Evolutionary conservation across 2,329 filamentous ascomycete genomes (phyloP).

Genomic region (Knoxdaviesia proteae): DNA sequence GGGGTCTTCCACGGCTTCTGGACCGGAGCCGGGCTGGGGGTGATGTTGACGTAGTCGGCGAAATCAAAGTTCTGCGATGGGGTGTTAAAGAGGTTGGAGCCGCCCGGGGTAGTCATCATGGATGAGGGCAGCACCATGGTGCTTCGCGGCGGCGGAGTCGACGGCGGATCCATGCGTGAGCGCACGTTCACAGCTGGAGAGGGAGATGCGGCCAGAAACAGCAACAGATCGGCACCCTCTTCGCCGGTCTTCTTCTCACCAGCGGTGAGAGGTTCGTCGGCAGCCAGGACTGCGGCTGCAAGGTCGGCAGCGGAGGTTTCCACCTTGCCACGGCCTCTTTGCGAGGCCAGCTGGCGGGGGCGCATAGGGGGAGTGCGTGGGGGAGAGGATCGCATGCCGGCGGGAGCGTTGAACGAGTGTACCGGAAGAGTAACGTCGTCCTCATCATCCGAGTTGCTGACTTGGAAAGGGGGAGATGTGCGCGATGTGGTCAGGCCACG

Average conservation of each 20-base stretch:
- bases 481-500: slow-evolving; percentile 46
- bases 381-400: slow-evolving; percentile 54
- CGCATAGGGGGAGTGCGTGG: slow-evolving; percentile 53
- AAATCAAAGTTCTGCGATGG: slow-evolving; percentile 79
- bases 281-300: slow-evolving; percentile 11
- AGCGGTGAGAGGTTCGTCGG: slow-evolving; percentile 1
- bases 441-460: slow-evolving; percentile 47
- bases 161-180: slow-evolving; percentile 44
- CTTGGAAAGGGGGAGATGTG: slow-evolving; percentile 37
- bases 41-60: slow-evolving; percentile 92
- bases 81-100: slow-evolving; percentile 50
- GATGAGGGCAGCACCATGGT: slow-evolving; percentile 56
- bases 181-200: slow-evolving; percentile 50
- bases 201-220: slow-evolving; percentile 80
- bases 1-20: slow-evolving; percentile 81
- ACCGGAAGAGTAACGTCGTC: slow-evolving; percentile 53
- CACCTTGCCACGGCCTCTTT: slow-evolving; percentile 26
- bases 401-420: slow-evolving; percentile 44
- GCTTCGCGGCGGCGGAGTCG: slow-evolving; percentile 49
- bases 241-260: slow-evolving; percentile 34
- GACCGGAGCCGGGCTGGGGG: slow-evolving; percentile 81
- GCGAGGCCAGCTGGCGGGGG: slow-evolving; percentile 23
- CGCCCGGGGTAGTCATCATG: slow-evolving; percentile 74
- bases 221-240: slow-evolving; percentile 60
- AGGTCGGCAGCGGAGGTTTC: slow-evolving; percentile 13